Evolutionary conservation across 129 eudicot species (phyloP).

Genomic region (Arctium lappa): DNA sequence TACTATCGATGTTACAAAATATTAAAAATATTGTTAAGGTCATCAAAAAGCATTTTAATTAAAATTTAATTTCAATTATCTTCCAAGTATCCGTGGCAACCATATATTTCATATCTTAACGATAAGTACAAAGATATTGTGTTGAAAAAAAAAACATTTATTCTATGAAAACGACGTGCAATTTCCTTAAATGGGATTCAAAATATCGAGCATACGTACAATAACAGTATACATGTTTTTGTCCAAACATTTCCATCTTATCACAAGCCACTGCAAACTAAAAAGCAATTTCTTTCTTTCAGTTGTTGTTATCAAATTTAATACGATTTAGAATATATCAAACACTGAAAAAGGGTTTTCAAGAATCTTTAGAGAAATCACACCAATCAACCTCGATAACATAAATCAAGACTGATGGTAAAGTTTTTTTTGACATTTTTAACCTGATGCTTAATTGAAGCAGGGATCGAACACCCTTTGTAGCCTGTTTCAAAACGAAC

Average conservation of each 20-base stretch:
- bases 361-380: not conserved
- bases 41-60: not conserved
- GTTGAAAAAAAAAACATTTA: not conserved
- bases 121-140: not conserved
- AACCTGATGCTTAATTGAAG: not conserved
- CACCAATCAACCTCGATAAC: not conserved
- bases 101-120: not conserved
- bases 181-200: conserved; percentile 2
- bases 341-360: not conserved
- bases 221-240: not conserved
- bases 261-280: not conserved
- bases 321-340: not conserved
- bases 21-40: not conserved
- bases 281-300: not conserved
- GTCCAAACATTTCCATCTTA: conserved; percentile 21
- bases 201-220: not conserved
- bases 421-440: no score
- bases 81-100: not conserved
- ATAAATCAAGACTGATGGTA: not conserved
- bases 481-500: not conserved
- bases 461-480: not conserved
- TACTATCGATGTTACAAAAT: not conserved
- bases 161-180: conserved; percentile 12
- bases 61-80: not conserved
- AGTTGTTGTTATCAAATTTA: not conserved